Percentiles rank a stretch among this genome's conserved stretches.
Evolutionary conservation across 331 rosid genomes (phyloP).

Genomic region (Cydonia oblonga): DNA sequence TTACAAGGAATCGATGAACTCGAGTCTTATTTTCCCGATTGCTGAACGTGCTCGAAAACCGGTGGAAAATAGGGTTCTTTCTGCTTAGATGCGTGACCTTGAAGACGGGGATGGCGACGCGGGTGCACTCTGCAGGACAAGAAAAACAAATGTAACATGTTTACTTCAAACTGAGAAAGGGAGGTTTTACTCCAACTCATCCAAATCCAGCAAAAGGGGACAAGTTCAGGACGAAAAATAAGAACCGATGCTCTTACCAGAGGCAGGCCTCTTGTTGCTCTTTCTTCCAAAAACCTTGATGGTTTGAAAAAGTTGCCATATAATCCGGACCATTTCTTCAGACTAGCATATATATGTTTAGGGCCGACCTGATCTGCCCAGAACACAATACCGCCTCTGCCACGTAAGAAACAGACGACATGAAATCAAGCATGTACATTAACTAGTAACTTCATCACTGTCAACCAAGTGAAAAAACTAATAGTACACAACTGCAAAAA

Average conservation of each 20-base stretch:
- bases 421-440: too few relatives aligned
- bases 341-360: slow-evolving; percentile 55
- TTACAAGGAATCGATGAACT: neutral
- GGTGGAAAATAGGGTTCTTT: neutral
- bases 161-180: neutral
- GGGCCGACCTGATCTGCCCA: slow-evolving; percentile 92
- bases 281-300: slow-evolving; percentile 81
- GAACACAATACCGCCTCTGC: slow-evolving; percentile 87
- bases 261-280: slow-evolving; percentile 64
- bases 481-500: too few relatives aligned
- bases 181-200: neutral
- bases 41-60: neutral
- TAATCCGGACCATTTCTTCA: slow-evolving; percentile 65
- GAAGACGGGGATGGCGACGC: slow-evolving; percentile 30
- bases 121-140: slow-evolving; percentile 59
- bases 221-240: neutral
- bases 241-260: slow-evolving; percentile 40
- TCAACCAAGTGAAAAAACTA: neutral
- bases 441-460: neutral
- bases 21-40: slow-evolving; percentile 3
- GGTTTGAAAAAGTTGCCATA: slow-evolving; percentile 80
- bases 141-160: neutral
- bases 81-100: slow-evolving; percentile 44
- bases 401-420: neutral
- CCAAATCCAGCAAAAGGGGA: neutral